phyloP scores from a whole-genome alignment of 257 asterid species.

The Cruciata laevipes region DNA sequence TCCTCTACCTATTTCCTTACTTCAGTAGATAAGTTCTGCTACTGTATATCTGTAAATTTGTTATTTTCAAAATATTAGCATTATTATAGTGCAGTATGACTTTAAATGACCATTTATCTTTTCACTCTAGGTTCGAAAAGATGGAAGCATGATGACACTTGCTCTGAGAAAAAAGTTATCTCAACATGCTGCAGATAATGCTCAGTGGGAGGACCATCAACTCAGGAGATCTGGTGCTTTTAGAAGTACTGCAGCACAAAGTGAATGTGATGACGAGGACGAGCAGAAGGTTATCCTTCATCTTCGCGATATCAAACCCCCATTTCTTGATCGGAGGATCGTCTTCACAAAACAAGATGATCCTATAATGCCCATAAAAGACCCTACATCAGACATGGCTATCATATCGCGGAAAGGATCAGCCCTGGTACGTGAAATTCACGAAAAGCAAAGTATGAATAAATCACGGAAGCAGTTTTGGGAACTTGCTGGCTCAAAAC shows the following conservation, averaged over 20 bases:
- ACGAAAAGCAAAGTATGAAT: slow-evolving; percentile 80
- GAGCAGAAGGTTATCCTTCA: slow-evolving; percentile 90
- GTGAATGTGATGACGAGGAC: slow-evolving; percentile 95
- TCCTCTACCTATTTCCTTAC: no score
- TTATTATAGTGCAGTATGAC: no score
- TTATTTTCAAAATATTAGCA: no score
- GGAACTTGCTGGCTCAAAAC: slow-evolving; percentile 98
- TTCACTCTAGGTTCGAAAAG: slow-evolving; percentile 46
- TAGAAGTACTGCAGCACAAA: slow-evolving; percentile 84
- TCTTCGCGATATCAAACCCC: slow-evolving; percentile 96
- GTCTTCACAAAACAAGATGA: slow-evolving; percentile 93
- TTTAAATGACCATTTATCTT: no score
- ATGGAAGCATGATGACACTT: slow-evolving; percentile 90
- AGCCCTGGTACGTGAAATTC: slow-evolving; percentile 74
- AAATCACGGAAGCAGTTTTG: slow-evolving; percentile 94
- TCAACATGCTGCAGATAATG: slow-evolving; percentile 95
- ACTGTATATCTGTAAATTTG: no score
- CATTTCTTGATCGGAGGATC: slow-evolving; percentile 89
- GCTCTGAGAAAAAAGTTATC: slow-evolving; percentile 61
- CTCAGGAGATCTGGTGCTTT: slow-evolving; percentile 91
- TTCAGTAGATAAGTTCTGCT: no score
- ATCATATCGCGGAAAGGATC: slow-evolving; percentile 94
- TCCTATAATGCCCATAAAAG: slow-evolving; percentile 89
- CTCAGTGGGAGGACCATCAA: slow-evolving; percentile 99
- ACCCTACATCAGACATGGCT: slow-evolving; percentile 95